Base-by-base conservation (phyloP, 352 stramenopile species). In the Globisporangium cylindrosporum region DNA sequence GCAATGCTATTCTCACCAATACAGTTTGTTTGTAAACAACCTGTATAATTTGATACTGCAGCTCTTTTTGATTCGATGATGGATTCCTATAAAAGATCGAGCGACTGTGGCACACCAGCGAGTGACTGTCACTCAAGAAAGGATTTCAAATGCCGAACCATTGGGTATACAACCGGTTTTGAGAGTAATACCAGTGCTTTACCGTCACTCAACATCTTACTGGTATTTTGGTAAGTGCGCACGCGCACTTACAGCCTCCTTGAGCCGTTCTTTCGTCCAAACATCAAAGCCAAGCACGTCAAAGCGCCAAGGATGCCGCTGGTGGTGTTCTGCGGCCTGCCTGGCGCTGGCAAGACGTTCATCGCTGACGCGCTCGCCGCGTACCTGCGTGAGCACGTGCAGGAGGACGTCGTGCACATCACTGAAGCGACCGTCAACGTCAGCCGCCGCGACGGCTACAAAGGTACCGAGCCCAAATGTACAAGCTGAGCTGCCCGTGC, bases 281-380 rank as follows among this genome's bases (percentile, higher is more conserved):
- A 32, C 29, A 32, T 32, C 34, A 8, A 41, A 41, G 34, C 34
- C 48, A 55, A 25, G 22, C 49, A 32, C n/a, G 5, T 20, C 49
- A 32, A 56, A 10, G 22, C 34, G 3, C 34, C 34, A 43, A 46
- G 43, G 14, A 94, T 94, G 87, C 87, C 87, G 48, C 81, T 94
- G 24, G 85, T 94, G 14, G 73, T 92, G 27, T 67, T 92, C 61
- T 92, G 85, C 59, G 87, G 87, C 1, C 70, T 94, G 46, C 87
- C 85, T 5, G 82, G 77, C 15, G 80, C 83, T 20, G 87, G 87
- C 62, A 94, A 94, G 75, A 86, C 80, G 51, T 74, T 68, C 51
- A 71, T 90, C 10, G 77, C 84, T 49, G 79, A 73, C 67, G 77
- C 76, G 49, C 73, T 94, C 48, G 71, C 79, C 6, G 59, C 62